Evolutionary conservation across 768 basidiomycete species (phyloP), one percentile per base, ranked within the genome.

Genomic region (Inosperma sp.): DNA sequence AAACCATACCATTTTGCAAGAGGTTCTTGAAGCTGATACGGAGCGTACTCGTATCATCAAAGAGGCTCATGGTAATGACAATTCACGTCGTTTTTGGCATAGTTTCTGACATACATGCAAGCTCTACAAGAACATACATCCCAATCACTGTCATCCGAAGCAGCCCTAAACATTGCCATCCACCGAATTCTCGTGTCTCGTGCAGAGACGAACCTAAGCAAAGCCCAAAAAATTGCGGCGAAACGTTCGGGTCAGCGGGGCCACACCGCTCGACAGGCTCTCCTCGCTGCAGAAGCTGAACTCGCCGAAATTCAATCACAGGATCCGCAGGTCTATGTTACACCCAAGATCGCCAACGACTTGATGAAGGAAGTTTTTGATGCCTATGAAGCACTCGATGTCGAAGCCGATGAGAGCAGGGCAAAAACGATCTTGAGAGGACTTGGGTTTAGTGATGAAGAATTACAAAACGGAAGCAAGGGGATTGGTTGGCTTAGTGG

Each of bases 211-310:
- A 49, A 59, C 4, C 63, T 72, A 5, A 68, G 68, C 1, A 66
- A 72, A 37, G 63, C 72, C 25, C 67, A 71, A 26, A 75, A 77
- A 53, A 73, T 78, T 13, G 82, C 83, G 0, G 60, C 65, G 2
- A 68, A 78, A 45, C 68, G 81, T 26, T 77, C 76, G 5, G 82
- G 83, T 2, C 72, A 81, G 7, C 66, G 82, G 22, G 82, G 83
- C 0, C 74, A 76, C 35, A 73, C 76, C 13, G 79, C 83, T 7
- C 72, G 82, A 39, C 76, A 78, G 56, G 74, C 73, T 13, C 68
- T 80, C 22, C 67, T 80, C 16, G 66, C 62, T 4, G 69, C 71
- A 1, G 81, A 83, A 58, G 68, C 61, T 7, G 62, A 65, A 16
- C 61, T 79, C 7, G 67, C 59, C 4, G 63, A 62, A 16, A 66